Percentiles rank a stretch among this genome's conserved stretches.
Conservation (phyloP, 495 filamentous ascomycete species). For the Bacidia rubella region DNA sequence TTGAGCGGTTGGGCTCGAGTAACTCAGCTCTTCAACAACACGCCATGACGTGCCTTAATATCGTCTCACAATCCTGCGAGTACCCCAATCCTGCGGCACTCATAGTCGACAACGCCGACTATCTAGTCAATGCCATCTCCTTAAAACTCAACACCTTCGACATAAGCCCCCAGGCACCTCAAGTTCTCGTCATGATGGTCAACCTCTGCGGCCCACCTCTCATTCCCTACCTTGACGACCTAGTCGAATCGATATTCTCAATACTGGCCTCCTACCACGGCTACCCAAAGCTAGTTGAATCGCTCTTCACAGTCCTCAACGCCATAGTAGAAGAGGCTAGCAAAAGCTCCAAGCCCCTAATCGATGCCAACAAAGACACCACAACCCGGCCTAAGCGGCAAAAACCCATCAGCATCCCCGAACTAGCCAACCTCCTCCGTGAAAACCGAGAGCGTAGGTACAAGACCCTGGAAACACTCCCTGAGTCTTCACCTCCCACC, state of each 20-base stretch:
- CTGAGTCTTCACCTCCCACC: background rate
- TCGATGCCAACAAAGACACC: constrained; percentile 25
- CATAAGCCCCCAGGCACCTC: constrained; percentile 77
- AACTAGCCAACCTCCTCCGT: constrained; percentile 21
- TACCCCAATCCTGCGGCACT: constrained; percentile 64
- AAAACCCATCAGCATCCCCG: constrained; percentile 25
- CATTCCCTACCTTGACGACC: constrained; percentile 82
- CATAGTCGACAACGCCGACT: constrained; percentile 87
- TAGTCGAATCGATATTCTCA: constrained; percentile 77
- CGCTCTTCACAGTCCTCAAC: constrained; percentile 67
- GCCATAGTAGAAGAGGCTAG: constrained; percentile 72
- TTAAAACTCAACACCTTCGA: constrained; percentile 84
- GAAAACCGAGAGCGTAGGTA: background rate
- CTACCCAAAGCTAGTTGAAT: constrained; percentile 73
- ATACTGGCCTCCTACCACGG: constrained; percentile 89
- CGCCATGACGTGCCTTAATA: constrained; percentile 72
- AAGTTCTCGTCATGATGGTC: constrained; percentile 91
- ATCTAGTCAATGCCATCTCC: constrained; percentile 85
- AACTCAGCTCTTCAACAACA: constrained; percentile 58
- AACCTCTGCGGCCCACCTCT: constrained; percentile 67
- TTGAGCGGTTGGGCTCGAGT: constrained; percentile 70
- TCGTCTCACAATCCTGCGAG: constrained; percentile 58
- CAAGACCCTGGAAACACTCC: background rate
- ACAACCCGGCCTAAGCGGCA: constrained; percentile 31
- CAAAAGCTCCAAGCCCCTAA: constrained; percentile 42